A percentile compares a stretch with the other conserved stretches of the same genome.
Evolutionary conservation across 2,329 filamentous ascomycete species (phyloP).

Genomic region (Penicillium sp.): DNA sequence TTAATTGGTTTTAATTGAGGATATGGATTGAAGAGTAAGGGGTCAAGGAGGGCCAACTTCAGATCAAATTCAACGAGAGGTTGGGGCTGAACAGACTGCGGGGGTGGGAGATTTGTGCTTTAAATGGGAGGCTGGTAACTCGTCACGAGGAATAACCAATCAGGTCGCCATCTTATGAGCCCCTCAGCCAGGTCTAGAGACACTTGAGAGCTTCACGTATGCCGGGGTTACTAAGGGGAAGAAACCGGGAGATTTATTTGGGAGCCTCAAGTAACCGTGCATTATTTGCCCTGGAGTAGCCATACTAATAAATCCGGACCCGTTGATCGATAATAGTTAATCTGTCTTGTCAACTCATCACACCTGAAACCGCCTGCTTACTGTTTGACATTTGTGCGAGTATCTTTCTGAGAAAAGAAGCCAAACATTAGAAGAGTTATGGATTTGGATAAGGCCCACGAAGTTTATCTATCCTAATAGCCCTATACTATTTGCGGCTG

Average conservation of each 20-base stretch:
- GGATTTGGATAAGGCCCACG: conserved; percentile 30
- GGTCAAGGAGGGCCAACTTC: too few species aligned
- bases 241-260: conserved; percentile 6
- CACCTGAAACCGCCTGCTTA: conserved; percentile 26
- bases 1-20: too few species aligned
- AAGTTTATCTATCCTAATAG: conserved; percentile 19
- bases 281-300: not conserved
- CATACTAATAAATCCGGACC: conserved; percentile 6
- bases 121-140: too few species aligned
- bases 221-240: not conserved
- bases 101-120: too few species aligned
- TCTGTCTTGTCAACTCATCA: conserved; percentile 29
- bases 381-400: conserved; percentile 28
- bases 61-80: too few species aligned
- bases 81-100: too few species aligned
- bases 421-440: conserved; percentile 21
- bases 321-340: conserved; percentile 26
- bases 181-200: conserved; percentile 26
- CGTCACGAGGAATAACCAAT: too few species aligned
- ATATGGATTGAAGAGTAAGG: too few species aligned
- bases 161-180: not conserved
- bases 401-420: conserved; percentile 27
- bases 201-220: conserved; percentile 29
- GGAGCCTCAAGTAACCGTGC: conserved; percentile 20
- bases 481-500: not conserved